phyloP scores from a whole-genome alignment of 2,329 filamentous ascomycete species.

The Bisporella sp. region DNA sequence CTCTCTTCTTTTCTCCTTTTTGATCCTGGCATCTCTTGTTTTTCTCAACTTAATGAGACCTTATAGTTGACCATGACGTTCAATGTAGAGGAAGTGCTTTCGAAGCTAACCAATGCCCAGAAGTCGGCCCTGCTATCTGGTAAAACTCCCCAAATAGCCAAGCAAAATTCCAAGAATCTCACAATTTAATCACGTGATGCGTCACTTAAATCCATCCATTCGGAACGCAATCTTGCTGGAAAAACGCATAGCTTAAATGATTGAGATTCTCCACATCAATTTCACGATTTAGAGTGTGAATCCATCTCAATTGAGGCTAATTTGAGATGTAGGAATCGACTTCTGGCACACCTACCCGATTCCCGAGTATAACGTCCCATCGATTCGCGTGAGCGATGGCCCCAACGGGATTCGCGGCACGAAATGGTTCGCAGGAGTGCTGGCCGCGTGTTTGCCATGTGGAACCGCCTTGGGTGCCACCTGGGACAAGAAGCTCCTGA shows the following conservation, averaged over 20 bases:
- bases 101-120: slow-evolving; percentile 44
- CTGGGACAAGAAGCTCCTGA: slow-evolving; percentile 59
- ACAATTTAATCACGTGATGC: too few relatives aligned
- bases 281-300: not conserved
- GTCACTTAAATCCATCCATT: too few relatives aligned
- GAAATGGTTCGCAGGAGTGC: slow-evolving; percentile 29
- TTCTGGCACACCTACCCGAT: slow-evolving; percentile 29
- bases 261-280: not conserved
- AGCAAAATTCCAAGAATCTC: too few relatives aligned
- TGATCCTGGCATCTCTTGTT: too few relatives aligned
- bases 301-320: not conserved
- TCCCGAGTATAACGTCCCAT: slow-evolving; percentile 24
- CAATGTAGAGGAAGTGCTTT: slow-evolving; percentile 45
- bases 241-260: not conserved
- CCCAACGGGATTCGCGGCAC: slow-evolving; percentile 30
- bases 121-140: slow-evolving; percentile 48
- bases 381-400: slow-evolving; percentile 28
- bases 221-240: not conserved
- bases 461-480: slow-evolving; percentile 49
- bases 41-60: too few relatives aligned
- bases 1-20: too few relatives aligned
- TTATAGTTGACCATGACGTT: slow-evolving; percentile 31
- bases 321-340: slow-evolving; percentile 19
- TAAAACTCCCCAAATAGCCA: slow-evolving; percentile 11
- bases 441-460: slow-evolving; percentile 39